These are phyloP conservation scores for Xylaria sp. DNA, from an alignment of 2,329 filamentous ascomycete genomes.

Conservation along the genomic window DNA sequence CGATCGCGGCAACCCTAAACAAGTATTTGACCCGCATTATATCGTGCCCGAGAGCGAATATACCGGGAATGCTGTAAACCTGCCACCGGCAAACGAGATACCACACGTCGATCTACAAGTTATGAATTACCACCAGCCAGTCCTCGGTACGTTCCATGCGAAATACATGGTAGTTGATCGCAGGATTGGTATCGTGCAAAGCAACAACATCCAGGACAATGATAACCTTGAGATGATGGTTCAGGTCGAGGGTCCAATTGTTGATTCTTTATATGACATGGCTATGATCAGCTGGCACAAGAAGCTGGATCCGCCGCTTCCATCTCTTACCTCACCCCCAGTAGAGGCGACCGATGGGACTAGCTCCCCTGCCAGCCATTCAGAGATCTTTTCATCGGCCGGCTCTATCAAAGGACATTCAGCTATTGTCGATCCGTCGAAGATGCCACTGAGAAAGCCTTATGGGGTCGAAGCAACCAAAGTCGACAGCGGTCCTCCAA, in stretches of 20 bases:
- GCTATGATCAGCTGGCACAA: slow-evolving; percentile 79
- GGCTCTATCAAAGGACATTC: slow-evolving; percentile 49
- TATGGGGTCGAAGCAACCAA: slow-evolving; percentile 24
- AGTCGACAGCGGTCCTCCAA: neutral
- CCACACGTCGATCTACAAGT: slow-evolving; percentile 78
- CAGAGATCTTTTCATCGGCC: slow-evolving; percentile 46
- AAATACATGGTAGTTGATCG: slow-evolving; percentile 84
- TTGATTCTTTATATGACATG: slow-evolving; percentile 80
- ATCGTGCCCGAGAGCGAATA: slow-evolving; percentile 68
- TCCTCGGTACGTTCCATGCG: slow-evolving; percentile 79
- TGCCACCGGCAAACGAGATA: slow-evolving; percentile 73
- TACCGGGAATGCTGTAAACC: slow-evolving; percentile 64
- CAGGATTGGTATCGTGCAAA: slow-evolving; percentile 75
- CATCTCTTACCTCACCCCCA: slow-evolving; percentile 64
- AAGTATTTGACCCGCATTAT: slow-evolving; percentile 74
- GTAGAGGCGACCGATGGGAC: slow-evolving; percentile 46
- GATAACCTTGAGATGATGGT: slow-evolving; percentile 86
- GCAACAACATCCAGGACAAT: slow-evolving; percentile 83
- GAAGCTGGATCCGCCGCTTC: slow-evolving; percentile 67
- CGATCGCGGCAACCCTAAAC: slow-evolving; percentile 74
- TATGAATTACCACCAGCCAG: slow-evolving; percentile 75
- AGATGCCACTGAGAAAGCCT: slow-evolving; percentile 35
- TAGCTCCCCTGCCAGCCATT: slow-evolving; percentile 43
- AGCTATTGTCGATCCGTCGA: slow-evolving; percentile 46
- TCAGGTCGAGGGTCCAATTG: slow-evolving; percentile 79